These are phyloP conservation scores for Globisporangium irregulare DNA, from an alignment of 352 stramenopile genomes.

Conservation along the genomic window DNA sequence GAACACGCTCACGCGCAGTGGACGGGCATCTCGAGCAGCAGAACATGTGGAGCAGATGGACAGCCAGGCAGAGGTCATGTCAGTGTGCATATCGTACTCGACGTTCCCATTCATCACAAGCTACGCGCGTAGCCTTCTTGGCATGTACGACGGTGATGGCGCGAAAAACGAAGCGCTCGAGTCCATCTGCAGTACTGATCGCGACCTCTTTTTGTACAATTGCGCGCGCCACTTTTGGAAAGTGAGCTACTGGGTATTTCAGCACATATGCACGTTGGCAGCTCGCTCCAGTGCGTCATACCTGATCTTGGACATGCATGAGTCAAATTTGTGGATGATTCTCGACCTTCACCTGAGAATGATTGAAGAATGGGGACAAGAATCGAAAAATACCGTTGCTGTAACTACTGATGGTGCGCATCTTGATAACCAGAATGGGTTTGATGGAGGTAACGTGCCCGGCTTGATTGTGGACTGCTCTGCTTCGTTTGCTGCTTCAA, in stretches of 20 bases:
- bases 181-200: constrained; percentile 47
- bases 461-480: constrained; percentile 21
- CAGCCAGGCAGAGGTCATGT: constrained; percentile 65
- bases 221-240: constrained; percentile 69
- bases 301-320: constrained; percentile 75
- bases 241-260: constrained; percentile 76
- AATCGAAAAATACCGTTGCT: constrained; percentile 15
- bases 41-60: constrained; percentile 73
- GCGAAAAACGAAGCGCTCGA: constrained; percentile 58
- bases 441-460: background rate
- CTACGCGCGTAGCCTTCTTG: constrained; percentile 72
- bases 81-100: constrained; percentile 74
- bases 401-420: background rate
- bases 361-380: constrained; percentile 56
- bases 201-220: constrained; percentile 68
- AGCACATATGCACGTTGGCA: constrained; percentile 77
- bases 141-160: constrained; percentile 64
- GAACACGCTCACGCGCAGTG: constrained; percentile 69
- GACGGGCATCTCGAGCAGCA: constrained; percentile 43
- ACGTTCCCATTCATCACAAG: constrained; percentile 86
- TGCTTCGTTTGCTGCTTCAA: constrained; percentile 1
- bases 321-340: constrained; percentile 82
- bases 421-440: constrained; percentile 9
- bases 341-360: constrained; percentile 70
- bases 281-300: constrained; percentile 73